Conservation (phyloP, 208 protist species). For the Crithidia sp. region DNA sequence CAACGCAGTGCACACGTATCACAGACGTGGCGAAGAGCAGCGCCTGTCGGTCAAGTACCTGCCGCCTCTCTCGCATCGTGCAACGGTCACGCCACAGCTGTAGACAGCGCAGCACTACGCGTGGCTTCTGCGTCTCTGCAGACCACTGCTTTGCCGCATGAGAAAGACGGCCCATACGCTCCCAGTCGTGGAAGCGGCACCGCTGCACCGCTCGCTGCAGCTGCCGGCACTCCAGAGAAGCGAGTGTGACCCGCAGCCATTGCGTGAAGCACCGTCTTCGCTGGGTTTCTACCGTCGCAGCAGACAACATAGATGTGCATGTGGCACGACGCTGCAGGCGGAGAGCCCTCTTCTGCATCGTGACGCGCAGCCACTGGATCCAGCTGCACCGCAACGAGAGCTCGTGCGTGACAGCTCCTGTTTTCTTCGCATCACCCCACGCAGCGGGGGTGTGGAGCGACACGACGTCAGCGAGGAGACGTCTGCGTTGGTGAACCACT, state of each 20-base stretch:
- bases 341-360: slow-evolving; percentile 18
- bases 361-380: slow-evolving; percentile 41
- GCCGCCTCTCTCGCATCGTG: not conserved
- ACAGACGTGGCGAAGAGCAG: slow-evolving; percentile 14
- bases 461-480: not conserved
- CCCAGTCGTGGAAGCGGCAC: slow-evolving; percentile 11
- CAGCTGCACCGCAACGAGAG: slow-evolving; percentile 18
- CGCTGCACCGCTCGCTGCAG: not conserved
- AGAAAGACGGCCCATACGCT: not conserved
- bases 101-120: slow-evolving; percentile 4
- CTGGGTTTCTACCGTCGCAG: not conserved
- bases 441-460: slow-evolving; percentile 4
- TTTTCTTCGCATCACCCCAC: not conserved
- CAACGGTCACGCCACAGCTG: slow-evolving; percentile 7
- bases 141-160: not conserved
- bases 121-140: not conserved
- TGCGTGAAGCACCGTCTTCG: slow-evolving; percentile 2
- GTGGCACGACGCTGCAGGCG: slow-evolving; percentile 19
- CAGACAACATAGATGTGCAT: not conserved
- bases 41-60: not conserved
- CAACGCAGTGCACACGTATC: slow-evolving; percentile 4
- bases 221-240: slow-evolving; percentile 8
- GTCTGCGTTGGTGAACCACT: not conserved
- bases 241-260: slow-evolving; percentile 26
- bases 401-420: not conserved